These are phyloP conservation scores for Candida maltosa DNA, from an alignment of 805 yeast genomes.

Conservation along the genomic window DNA sequence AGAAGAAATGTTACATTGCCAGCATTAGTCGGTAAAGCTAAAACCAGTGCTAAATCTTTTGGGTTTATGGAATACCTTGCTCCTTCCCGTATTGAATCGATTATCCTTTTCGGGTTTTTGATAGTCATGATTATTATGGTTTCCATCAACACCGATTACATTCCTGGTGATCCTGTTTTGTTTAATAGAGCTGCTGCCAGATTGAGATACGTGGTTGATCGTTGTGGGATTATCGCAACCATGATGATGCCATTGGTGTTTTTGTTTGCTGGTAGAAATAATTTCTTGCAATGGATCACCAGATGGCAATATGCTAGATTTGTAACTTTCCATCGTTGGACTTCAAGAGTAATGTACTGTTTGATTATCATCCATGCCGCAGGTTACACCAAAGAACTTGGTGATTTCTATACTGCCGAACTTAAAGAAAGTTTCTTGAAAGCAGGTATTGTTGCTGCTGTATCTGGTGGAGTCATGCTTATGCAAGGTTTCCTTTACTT, in stretches of 20 bases:
- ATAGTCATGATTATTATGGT: slow-evolving; percentile 13
- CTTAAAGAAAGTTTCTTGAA: slow-evolving; percentile 12
- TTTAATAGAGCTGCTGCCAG: slow-evolving; percentile 13
- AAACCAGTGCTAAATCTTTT: slow-evolving; percentile 8
- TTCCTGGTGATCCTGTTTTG: slow-evolving; percentile 23
- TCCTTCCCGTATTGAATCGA: slow-evolving; percentile 35
- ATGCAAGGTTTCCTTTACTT: slow-evolving; percentile 32
- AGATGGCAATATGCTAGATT: slow-evolving; percentile 30
- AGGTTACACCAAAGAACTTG: slow-evolving; percentile 11
- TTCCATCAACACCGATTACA: slow-evolving; percentile 5
- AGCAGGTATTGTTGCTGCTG: slow-evolving; percentile 34
- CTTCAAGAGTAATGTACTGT: slow-evolving; percentile 16
- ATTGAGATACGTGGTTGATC: slow-evolving; percentile 40
- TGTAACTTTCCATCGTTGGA: slow-evolving; percentile 23
- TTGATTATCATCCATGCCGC: slow-evolving; percentile 26
- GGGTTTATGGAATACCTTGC: slow-evolving; percentile 13
- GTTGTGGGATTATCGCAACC: slow-evolving; percentile 45
- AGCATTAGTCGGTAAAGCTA: slow-evolving; percentile 17
- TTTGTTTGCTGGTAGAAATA: slow-evolving; percentile 57
- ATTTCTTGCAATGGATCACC: slow-evolving; percentile 34
- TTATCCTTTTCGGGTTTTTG: slow-evolving; percentile 20
- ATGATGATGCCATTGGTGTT: slow-evolving; percentile 49
- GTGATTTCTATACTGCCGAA: neutral
- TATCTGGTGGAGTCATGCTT: slow-evolving; percentile 25
- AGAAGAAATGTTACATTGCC: slow-evolving; percentile 25